phyloP scores from a whole-genome alignment of 1,284 basidiomycete species.

The Fistulina hepatica region DNA sequence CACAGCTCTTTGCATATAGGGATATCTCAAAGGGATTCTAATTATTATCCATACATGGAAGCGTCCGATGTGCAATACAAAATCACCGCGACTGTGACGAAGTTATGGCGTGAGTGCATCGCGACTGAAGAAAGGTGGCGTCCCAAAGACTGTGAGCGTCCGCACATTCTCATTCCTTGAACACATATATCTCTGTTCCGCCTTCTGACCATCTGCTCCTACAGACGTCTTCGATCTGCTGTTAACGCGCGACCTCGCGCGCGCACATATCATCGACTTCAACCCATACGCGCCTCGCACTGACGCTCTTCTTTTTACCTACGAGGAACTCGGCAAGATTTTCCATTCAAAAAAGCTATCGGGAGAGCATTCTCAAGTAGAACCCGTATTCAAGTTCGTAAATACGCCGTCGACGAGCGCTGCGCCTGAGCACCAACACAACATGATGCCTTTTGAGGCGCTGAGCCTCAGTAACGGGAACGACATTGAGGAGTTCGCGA shows the following conservation, averaged over 20 bases:
- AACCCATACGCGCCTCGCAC: conserved; percentile 82
- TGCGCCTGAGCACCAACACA: conserved; percentile 54
- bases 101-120: conserved; percentile 65
- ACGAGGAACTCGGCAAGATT: conserved; percentile 54
- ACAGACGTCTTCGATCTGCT: conserved; percentile 83
- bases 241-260: conserved; percentile 66
- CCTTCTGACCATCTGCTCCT: conserved; percentile 1
- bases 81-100: conserved; percentile 43
- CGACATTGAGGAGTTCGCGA: conserved; percentile 63
- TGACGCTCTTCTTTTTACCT: conserved; percentile 80
- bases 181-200: background rate
- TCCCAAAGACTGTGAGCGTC: conserved; percentile 56
- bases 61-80: conserved; percentile 41
- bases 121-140: conserved; percentile 41
- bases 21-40: conserved; percentile 83
- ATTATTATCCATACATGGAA: conserved; percentile 83
- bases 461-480: conserved; percentile 67
- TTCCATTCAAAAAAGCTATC: too few relatives aligned
- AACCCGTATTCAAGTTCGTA: conserved; percentile 61
- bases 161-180: conserved; percentile 3
- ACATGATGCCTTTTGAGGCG: conserved; percentile 89
- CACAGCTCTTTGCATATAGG: too few relatives aligned
- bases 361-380: too few relatives aligned
- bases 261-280: conserved; percentile 81
- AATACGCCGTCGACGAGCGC: conserved; percentile 34